A percentile compares a stretch with the other conserved stretches of the same genome.
phyloP scores from a whole-genome alignment of 164 flowering plant genomes.

The Tinospora cordifolia region DNA sequence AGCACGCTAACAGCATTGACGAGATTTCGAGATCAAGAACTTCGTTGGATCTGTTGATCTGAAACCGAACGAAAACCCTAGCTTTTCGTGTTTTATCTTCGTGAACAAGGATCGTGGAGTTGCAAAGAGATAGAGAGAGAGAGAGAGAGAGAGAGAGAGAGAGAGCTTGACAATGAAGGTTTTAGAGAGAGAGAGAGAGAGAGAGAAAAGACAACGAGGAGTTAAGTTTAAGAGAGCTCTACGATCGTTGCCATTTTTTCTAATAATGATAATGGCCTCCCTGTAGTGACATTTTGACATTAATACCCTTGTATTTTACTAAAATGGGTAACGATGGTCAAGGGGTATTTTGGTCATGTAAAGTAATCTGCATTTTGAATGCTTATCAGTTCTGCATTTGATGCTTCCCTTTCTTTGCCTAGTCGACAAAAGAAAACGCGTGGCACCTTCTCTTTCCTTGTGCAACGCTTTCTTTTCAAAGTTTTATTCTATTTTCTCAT shows the following conservation, averaged over 20 bases:
- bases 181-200: slow-evolving; percentile 3
- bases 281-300: background rate
- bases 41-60: slow-evolving; percentile 18
- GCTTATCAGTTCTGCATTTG: background rate
- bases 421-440: background rate
- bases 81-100: background rate
- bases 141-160: background rate
- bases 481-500: no score
- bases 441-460: background rate
- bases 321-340: background rate
- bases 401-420: background rate
- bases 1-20: background rate
- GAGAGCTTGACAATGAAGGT: slow-evolving; percentile 28
- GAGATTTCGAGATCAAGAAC: background rate
- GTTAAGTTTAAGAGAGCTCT: background rate
- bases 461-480: no score
- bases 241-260: background rate
- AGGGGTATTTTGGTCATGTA: background rate
- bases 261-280: background rate
- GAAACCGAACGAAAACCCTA: background rate
- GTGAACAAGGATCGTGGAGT: background rate
- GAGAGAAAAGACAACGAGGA: background rate
- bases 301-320: background rate
- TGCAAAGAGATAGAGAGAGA: slow-evolving; percentile 12
- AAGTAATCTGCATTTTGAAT: background rate